Evolutionary conservation across 2,329 filamentous ascomycete genomes (phyloP).

Genomic region (Colletotrichum eremochloae): DNA sequence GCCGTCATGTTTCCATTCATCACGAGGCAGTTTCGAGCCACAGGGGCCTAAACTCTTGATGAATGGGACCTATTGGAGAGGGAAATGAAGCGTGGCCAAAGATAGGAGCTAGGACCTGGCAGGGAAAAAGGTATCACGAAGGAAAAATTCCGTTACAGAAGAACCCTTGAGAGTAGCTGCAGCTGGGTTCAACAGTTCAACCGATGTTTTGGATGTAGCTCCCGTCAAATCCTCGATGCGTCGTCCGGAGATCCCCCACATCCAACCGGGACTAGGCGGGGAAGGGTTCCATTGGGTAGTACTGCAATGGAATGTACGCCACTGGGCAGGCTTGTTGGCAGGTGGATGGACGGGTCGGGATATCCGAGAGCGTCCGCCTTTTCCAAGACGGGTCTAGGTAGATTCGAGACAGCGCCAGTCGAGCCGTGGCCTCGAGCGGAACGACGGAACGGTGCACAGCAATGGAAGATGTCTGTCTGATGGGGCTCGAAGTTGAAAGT

Average conservation of each 20-base stretch:
- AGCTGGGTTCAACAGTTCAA: slow-evolving; percentile 26
- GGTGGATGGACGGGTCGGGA: slow-evolving; percentile 18
- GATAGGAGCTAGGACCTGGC: neutral
- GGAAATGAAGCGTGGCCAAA: neutral
- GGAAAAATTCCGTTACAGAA: slow-evolving; percentile 6
- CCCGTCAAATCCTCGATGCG: slow-evolving; percentile 18
- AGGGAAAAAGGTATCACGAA: too few relatives aligned
- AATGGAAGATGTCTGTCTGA: neutral
- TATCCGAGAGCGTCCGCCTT: neutral
- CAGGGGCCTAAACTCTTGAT: neutral
- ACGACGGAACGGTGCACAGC: neutral
- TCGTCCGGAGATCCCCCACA: slow-evolving; percentile 40
- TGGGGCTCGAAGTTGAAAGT: neutral
- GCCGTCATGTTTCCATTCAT: slow-evolving; percentile 12
- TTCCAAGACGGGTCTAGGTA: neutral
- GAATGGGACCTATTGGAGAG: neutral
- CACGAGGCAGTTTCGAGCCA: neutral
- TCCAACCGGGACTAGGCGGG: slow-evolving; percentile 14
- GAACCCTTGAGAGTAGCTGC: neutral
- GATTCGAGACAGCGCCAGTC: neutral
- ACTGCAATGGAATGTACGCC: slow-evolving; percentile 20
- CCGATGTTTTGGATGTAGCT: slow-evolving; percentile 15
- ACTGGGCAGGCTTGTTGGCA: slow-evolving; percentile 1
- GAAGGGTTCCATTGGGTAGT: slow-evolving; percentile 26
- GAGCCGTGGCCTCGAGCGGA: neutral